A percentile compares a stretch with the other conserved stretches of the same genome.
phyloP scores from a whole-genome alignment of 352 stramenopile genomes.

The Blastocystis sp. region DNA sequence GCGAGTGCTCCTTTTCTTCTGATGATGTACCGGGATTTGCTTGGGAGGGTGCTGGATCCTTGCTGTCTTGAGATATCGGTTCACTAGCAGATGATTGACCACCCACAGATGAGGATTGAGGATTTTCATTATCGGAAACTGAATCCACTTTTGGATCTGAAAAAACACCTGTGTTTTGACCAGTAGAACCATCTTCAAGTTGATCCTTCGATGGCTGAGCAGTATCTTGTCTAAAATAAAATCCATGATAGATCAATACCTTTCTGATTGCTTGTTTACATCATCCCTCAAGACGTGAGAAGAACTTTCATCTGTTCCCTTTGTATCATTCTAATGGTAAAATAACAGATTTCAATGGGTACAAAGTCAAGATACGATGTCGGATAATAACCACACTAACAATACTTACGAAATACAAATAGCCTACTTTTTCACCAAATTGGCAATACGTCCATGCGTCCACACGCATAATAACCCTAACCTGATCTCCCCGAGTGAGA shows the following conservation, averaged over 20 bases:
- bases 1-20: too few species aligned
- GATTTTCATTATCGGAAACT: too few species aligned
- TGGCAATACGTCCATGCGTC: slow-evolving; percentile 19
- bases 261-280: neutral
- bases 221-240: neutral
- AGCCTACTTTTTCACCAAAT: neutral
- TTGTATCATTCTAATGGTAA: too few species aligned
- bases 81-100: too few species aligned
- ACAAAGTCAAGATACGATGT: slow-evolving; percentile 39
- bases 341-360: too few species aligned
- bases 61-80: too few species aligned
- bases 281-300: neutral
- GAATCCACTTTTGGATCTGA: too few species aligned
- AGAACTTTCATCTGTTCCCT: neutral
- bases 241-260: neutral
- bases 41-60: too few species aligned
- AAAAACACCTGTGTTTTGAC: too few species aligned
- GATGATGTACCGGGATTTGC: too few species aligned
- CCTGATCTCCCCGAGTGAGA: neutral
- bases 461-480: neutral
- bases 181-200: neutral
- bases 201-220: too few species aligned
- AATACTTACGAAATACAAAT: neutral
- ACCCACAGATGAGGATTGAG: too few species aligned
- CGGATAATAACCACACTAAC: slow-evolving; percentile 34